Percentiles rank a stretch among this genome's conserved stretches.
Conservation (phyloP, 768 basidiomycete species). For the Gyrodon lividus region DNA sequence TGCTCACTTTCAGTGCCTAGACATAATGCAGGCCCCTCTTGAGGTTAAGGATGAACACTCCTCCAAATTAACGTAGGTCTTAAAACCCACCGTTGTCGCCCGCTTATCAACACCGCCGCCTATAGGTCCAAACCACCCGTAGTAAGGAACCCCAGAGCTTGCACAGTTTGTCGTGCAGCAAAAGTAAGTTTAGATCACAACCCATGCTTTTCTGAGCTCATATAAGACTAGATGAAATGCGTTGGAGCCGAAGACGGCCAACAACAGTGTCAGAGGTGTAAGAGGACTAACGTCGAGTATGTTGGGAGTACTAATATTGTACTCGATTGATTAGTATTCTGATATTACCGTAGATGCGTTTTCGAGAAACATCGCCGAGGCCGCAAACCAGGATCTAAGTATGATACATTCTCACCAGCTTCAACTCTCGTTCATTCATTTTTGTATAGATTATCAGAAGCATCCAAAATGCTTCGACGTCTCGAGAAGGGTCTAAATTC, state of each 20-base stretch:
- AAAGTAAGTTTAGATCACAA: constrained; percentile 49
- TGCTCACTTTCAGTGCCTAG: constrained; percentile 16
- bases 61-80: constrained; percentile 29
- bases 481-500: constrained; percentile 80
- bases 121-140: constrained; percentile 43
- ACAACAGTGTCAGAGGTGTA: constrained; percentile 81
- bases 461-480: constrained; percentile 85
- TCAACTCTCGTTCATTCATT: constrained; percentile 7
- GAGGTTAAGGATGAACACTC: constrained; percentile 31
- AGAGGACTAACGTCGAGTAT: constrained; percentile 74
- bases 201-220: constrained; percentile 16
- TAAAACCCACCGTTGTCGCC: constrained; percentile 3
- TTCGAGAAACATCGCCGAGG: constrained; percentile 91
- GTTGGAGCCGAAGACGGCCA: constrained; percentile 85
- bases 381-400: constrained; percentile 90
- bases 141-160: constrained; percentile 58
- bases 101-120: constrained; percentile 10
- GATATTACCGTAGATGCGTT: constrained; percentile 52
- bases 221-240: constrained; percentile 73
- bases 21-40: constrained; percentile 29
- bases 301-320: constrained; percentile 25
- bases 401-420: constrained; percentile 22
- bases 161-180: constrained; percentile 81
- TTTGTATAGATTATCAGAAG: constrained; percentile 69
- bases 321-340: constrained; percentile 14